phyloP scores from a whole-genome alignment of 331 rosid genomes.

The Quercus phellos region DNA sequence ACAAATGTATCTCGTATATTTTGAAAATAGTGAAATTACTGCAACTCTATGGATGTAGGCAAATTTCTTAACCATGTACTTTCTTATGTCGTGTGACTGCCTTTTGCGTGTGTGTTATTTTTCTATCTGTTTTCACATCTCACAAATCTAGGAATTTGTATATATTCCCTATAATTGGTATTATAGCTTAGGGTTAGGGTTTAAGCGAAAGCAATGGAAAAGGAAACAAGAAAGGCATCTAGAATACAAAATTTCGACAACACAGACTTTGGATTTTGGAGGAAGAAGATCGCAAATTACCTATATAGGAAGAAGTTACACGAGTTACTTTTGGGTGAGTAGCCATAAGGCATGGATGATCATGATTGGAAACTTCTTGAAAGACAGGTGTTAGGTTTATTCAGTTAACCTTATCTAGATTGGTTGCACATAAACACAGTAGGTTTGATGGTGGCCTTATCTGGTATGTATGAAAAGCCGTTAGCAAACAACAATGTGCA shows the following conservation, averaged over 20 bases:
- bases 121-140: no score
- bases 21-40: no score
- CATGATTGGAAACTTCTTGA: not conserved
- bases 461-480: not conserved
- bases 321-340: not conserved
- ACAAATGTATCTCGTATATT: no score
- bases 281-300: not conserved
- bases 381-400: not conserved
- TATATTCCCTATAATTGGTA: no score
- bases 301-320: not conserved
- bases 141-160: no score
- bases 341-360: not conserved
- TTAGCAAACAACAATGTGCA: no score
- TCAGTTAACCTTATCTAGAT: not conserved
- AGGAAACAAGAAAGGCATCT: not conserved
- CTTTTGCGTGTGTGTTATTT: no score
- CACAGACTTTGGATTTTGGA: not conserved
- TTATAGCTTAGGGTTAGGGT: not conserved
- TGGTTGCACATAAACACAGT: not conserved
- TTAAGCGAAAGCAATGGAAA: not conserved
- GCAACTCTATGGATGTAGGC: no score
- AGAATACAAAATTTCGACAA: not conserved
- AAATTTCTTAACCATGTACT: no score
- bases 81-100: no score
- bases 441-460: not conserved